Evolutionary conservation across 2,329 filamentous ascomycete species (phyloP), one percentile per base, ranked within the genome.

Genomic region (Calonectria leucothoes): DNA sequence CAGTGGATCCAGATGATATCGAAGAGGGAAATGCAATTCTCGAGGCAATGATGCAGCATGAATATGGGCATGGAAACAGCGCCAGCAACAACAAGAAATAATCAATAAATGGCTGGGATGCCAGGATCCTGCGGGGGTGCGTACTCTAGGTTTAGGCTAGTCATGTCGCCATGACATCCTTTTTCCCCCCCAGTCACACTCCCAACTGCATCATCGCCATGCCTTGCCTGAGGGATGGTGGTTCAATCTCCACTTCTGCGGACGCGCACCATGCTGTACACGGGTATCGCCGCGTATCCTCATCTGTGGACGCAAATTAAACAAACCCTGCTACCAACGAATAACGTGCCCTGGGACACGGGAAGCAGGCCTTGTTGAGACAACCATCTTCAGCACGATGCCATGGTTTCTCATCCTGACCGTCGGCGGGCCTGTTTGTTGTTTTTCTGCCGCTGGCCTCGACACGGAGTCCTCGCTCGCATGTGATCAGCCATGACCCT

Each of bases 11-110:
- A 3, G 52, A 48, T 4, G 31, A 7, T 27, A 57, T 75, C 20
- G 52, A 61, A 15, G 69, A 74, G 42, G 67, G 71, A 14, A 68
- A 69, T 35, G 20, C 49, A 20, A 71, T 74, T 45, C 51, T 75
- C 8, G 64, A 66, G 27, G 67, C 52, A 25, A 57, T 61, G 25
- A 66, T 70, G 23, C 4, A 75, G 42, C 15, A 63, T 6, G 66
- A 69, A 8, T 27, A 51, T 14, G 52, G 66, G 6, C 23, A 52
- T 14, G 42, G n/a, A 45, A 20, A 39, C 3, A 23, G 29, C 8
- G 39, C 6, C 59, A 15, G 33, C 35, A 61, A 27, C 23, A 25
- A 25, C 55, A 17, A 23, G 37, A 61, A 25, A 61, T 35, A 61
- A 61, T 33, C 51, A 55, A 55, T 39, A 33, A 61, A 61, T 39